These are phyloP conservation scores for Nemania bipapillata DNA, from an alignment of 2,329 filamentous ascomycete species.

Conservation along the genomic window DNA sequence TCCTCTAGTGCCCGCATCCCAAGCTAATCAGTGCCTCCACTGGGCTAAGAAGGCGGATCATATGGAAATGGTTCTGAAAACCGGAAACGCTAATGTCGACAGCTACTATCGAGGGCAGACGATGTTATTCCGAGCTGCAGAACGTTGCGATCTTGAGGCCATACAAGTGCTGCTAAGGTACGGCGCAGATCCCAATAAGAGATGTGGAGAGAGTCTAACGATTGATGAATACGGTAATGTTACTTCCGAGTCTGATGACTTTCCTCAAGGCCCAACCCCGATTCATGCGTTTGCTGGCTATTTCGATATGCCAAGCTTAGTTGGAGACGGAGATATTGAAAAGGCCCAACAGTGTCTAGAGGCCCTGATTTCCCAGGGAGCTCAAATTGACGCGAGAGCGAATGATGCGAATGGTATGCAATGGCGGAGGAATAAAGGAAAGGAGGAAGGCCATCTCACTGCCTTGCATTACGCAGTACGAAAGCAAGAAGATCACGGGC, in stretches of 20 bases:
- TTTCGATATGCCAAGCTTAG: not conserved
- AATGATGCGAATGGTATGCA: not conserved
- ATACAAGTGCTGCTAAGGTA: not conserved
- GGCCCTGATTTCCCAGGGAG: conserved; percentile 1
- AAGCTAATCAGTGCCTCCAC: conserved; percentile 7
- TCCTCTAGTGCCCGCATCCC: not conserved
- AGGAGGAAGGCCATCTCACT: not conserved
- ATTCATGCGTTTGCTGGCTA: conserved; percentile 6
- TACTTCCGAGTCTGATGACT: not conserved
- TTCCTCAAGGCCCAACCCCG: not conserved
- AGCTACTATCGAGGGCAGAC: not conserved
- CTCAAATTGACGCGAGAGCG: not conserved
- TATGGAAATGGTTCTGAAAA: conserved; percentile 1
- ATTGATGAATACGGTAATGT: not conserved
- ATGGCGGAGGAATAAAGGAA: not conserved
- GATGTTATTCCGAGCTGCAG: not conserved
- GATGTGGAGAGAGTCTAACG: not conserved
- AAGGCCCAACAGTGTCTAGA: not conserved
- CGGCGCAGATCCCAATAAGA: conserved; percentile 8
- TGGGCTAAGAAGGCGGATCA: not conserved
- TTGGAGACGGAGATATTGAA: not conserved
- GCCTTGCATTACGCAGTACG: conserved; percentile 2
- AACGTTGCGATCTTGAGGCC: not conserved
- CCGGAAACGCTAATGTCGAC: not conserved
- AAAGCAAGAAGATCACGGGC: not conserved